A percentile compares a stretch with the other conserved stretches of the same genome.
Conservation (phyloP, 192 early-diverging fungal species). For the Backusella tuberculispora region DNA sequence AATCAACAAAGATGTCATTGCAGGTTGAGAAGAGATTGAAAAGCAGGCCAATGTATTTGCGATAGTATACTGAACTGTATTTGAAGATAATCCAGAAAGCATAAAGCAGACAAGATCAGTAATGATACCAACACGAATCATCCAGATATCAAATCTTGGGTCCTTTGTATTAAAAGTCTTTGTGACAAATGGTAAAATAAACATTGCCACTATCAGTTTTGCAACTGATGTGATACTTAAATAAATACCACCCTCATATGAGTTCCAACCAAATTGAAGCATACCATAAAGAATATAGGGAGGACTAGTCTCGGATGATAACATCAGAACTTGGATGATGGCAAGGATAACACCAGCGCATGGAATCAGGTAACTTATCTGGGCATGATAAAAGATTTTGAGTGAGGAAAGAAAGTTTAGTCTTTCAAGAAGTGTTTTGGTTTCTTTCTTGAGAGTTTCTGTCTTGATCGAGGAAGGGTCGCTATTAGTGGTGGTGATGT, state of each 20-base stretch:
- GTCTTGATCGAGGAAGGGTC: not conserved
- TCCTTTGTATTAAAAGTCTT: conserved; percentile 33
- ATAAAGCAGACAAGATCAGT: conserved; percentile 39
- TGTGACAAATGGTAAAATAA: conserved; percentile 41
- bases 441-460: not conserved
- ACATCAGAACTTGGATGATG: conserved; percentile 24
- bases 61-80: conserved; percentile 5
- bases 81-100: conserved; percentile 35
- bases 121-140: conserved; percentile 43
- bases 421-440: conserved; percentile 18
- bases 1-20: conserved; percentile 47
- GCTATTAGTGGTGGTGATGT: not conserved
- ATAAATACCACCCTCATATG: conserved; percentile 45
- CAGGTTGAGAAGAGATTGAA: conserved; percentile 38
- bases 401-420: conserved; percentile 40
- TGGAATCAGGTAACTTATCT: not conserved
- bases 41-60: conserved; percentile 33
- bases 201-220: conserved; percentile 34
- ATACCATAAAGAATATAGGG: conserved; percentile 46
- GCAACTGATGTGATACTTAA: conserved; percentile 26
- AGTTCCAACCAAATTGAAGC: conserved; percentile 46
- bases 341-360: conserved; percentile 28
- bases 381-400: conserved; percentile 25
- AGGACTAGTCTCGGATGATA: conserved; percentile 9
- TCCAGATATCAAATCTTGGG: conserved; percentile 49